Evolutionary conservation across 1,139 yeast genomes (phyloP).

Genomic region (Spencermartinsiella ligniputridi): DNA sequence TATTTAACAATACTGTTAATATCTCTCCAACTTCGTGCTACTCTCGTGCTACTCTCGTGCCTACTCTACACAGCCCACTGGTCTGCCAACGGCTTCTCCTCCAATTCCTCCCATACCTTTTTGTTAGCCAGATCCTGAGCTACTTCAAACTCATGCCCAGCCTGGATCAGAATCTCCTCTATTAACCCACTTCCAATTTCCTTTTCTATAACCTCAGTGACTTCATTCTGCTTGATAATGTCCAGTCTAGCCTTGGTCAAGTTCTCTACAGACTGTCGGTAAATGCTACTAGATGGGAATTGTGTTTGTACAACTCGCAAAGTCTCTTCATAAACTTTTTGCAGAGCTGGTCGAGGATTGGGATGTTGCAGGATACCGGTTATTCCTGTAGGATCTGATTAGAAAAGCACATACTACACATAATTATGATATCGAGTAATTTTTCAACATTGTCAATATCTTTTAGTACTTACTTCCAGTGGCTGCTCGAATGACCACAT

Average conservation of each 20-base stretch:
- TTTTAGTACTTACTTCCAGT: conserved; percentile 43
- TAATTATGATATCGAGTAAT: no score
- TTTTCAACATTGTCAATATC: no score
- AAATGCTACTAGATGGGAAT: conserved; percentile 68
- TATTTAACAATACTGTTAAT: no score
- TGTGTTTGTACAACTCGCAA: conserved; percentile 51
- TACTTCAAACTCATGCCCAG: conserved; percentile 71
- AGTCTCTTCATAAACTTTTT: conserved; percentile 68
- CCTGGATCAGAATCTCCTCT: conserved; percentile 79
- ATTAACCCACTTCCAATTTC: conserved; percentile 79
- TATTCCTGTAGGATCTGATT: conserved; percentile 71
- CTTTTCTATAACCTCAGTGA: conserved; percentile 63
- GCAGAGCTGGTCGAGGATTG: conserved; percentile 75
- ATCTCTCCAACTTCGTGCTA: no score
- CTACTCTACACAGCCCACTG: no score
- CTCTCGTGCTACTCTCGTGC: no score
- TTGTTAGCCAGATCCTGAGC: conserved; percentile 64
- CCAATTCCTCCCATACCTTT: conserved; percentile 51
- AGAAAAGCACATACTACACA: no score
- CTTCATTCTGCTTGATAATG: conserved; percentile 61
- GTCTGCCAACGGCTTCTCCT: conserved; percentile 38
- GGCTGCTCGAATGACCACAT: conserved; percentile 62
- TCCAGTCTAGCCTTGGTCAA: conserved; percentile 66
- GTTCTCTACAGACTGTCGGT: conserved; percentile 71
- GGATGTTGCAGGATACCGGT: conserved; percentile 79